phyloP scores from a whole-genome alignment of 2,329 filamentous ascomycete species.

The Microdochium paspali region DNA sequence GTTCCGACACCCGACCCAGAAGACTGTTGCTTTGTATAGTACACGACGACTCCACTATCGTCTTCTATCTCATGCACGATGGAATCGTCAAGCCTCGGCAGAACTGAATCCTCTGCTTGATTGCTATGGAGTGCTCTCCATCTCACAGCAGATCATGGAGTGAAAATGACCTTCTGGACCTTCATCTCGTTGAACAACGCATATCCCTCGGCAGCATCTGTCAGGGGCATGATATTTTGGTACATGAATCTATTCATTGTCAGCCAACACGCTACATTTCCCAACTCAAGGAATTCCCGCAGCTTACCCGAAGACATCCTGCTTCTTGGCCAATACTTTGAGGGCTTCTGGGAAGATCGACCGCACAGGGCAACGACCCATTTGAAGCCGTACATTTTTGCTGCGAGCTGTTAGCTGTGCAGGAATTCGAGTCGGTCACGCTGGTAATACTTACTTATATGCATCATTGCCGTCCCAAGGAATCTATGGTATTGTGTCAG shows the following conservation, averaged over 20 bases:
- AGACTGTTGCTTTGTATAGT: conserved; percentile 65
- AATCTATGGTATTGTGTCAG: conserved; percentile 37
- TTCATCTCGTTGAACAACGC: conserved; percentile 64
- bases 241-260: conserved; percentile 54
- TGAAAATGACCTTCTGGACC: conserved; percentile 66
- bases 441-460: conserved; percentile 32
- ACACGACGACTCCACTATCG: conserved; percentile 72
- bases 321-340: conserved; percentile 54
- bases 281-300: too few relatives aligned
- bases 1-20: conserved; percentile 42
- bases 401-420: conserved; percentile 23
- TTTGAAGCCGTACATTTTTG: conserved; percentile 65
- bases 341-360: conserved; percentile 60
- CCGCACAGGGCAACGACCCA: conserved; percentile 68
- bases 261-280: conserved; percentile 2
- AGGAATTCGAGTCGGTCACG: not conserved
- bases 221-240: conserved; percentile 63
- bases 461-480: conserved; percentile 58
- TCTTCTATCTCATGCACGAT: conserved; percentile 79
- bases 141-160: conserved; percentile 23
- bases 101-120: conserved; percentile 39
- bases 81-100: conserved; percentile 81
- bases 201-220: conserved; percentile 58
- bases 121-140: conserved; percentile 9
- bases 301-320: conserved; percentile 56